Base-by-base conservation (phyloP, 495 filamentous ascomycete genomes). In the Penicillium diatomitis region DNA sequence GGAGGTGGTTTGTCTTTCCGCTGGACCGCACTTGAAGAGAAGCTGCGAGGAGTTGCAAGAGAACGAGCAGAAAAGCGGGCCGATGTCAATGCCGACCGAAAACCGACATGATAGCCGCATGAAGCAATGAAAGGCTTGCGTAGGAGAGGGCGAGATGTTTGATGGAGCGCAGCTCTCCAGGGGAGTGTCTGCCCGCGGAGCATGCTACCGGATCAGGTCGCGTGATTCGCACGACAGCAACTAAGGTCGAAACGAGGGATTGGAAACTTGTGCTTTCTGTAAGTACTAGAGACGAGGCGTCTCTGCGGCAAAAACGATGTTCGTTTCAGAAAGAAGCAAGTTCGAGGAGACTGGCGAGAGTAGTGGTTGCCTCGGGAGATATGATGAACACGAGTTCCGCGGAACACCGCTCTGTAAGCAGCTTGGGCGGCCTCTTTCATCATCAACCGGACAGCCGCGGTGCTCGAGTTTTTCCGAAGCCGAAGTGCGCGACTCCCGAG, bases 121-220 rank as follows among this genome's bases (percentile, higher is more conserved):
- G 64, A 56, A 52, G 56, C 47, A 39, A 64, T 53, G n/a, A 64
- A 57, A 33, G 68, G 52, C 40, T 61, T 63, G 43, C 61, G 58
- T 41, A 67, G 48, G 33, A 69, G 49, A 47, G 69, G 54, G 48
- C 69, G 69, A 61, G 66, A 57, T 54, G 66, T 68, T 64, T 66
- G 63, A 46, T 71, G 70, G 66, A 77, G 71, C 62, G 69, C 68
- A 65, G 68, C 72, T 69, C 75, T 76, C 75, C 74, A 77, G 68
- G 73, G 72, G 58, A 77, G 63, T 54, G 70, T 71, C 65, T 74
- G 73, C 64, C 71, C 68, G 67, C 70, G 69, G 64, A 77, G 64
- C 75, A 78, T 78, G 65, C 73, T 78, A 64, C 48, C 58, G 30
- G 49, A 32, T 44, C 41, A 48, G 34, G 39, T 55, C 54, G 56